Conservation (phyloP, 139 green algal species). For the Tetraselmis chui region DNA sequence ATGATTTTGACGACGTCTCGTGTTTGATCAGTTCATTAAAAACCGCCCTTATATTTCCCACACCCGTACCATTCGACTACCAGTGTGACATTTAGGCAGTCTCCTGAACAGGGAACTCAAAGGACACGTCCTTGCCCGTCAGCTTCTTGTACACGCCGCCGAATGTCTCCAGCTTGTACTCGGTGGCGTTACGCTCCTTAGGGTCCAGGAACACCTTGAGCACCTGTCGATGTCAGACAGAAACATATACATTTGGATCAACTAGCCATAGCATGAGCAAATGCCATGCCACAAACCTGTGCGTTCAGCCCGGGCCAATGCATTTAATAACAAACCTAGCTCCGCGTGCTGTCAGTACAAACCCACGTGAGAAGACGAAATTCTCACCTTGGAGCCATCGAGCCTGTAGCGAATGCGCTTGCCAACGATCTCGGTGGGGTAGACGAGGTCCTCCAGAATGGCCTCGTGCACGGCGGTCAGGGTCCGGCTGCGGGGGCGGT, state of each 20-base stretch:
- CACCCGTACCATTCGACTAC: too few relatives aligned
- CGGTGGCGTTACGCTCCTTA: slow-evolving; percentile 95
- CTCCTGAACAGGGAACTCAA: slow-evolving; percentile 82
- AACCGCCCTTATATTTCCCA: too few relatives aligned
- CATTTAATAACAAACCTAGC: too few relatives aligned
- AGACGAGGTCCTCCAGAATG: slow-evolving; percentile 93
- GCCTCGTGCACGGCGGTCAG: slow-evolving; percentile 91
- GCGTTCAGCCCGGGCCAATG: too few relatives aligned
- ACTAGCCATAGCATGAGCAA: too few relatives aligned
- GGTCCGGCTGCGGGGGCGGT: slow-evolving; percentile 78
- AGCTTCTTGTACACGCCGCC: slow-evolving; percentile 96
- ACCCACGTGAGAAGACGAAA: too few relatives aligned
- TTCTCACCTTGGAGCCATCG: slow-evolving; percentile 81
- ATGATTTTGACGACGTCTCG: too few relatives aligned
- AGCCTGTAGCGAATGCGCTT: slow-evolving; percentile 90
- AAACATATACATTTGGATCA: too few relatives aligned
- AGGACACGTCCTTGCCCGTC: slow-evolving; percentile 92
- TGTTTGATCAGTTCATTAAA: too few relatives aligned
- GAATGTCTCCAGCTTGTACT: slow-evolving; percentile 99
- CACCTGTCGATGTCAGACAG: too few relatives aligned
- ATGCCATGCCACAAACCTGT: too few relatives aligned
- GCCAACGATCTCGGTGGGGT: slow-evolving; percentile 98
- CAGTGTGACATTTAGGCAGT: slow-evolving; percentile 22
- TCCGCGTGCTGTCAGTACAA: too few relatives aligned
- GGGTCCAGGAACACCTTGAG: slow-evolving; percentile 93